Evolutionary conservation across 2,329 filamentous ascomycete genomes (phyloP).

Genomic region (Xylariaceae sp.): DNA sequence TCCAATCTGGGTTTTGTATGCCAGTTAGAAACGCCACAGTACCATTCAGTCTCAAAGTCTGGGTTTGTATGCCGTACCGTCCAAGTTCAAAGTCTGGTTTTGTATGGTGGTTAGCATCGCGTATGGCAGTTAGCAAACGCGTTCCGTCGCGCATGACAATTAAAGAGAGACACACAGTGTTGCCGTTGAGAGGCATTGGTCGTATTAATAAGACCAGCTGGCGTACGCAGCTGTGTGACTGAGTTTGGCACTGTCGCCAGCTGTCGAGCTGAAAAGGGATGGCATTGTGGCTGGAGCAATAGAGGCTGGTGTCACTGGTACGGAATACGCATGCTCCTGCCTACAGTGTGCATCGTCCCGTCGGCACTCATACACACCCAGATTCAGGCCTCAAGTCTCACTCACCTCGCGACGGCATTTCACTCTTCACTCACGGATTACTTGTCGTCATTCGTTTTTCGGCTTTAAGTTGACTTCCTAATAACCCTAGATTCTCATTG

Average conservation of each 20-base stretch:
- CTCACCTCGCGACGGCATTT: background rate
- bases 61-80: no score
- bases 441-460: constrained; percentile 3
- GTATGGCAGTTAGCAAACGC: no score
- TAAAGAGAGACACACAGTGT: no score
- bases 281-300: background rate
- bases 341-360: background rate
- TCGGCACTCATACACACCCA: background rate
- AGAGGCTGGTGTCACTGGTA: background rate
- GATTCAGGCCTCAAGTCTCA: background rate
- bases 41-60: no score
- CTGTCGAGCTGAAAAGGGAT: background rate
- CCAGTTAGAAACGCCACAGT: no score
- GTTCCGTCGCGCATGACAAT: no score
- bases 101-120: no score
- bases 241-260: background rate
- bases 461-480: background rate
- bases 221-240: background rate
- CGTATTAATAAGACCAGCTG: background rate
- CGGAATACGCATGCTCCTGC: no score
- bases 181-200: no score
- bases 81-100: no score
- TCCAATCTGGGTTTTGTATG: no score
- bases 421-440: background rate
- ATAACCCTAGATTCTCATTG: background rate